Percentiles rank a stretch among this genome's conserved stretches.
Conservation (phyloP, 2,329 filamentous ascomycete genomes). For the Tolypocladium cylindrosporum region DNA sequence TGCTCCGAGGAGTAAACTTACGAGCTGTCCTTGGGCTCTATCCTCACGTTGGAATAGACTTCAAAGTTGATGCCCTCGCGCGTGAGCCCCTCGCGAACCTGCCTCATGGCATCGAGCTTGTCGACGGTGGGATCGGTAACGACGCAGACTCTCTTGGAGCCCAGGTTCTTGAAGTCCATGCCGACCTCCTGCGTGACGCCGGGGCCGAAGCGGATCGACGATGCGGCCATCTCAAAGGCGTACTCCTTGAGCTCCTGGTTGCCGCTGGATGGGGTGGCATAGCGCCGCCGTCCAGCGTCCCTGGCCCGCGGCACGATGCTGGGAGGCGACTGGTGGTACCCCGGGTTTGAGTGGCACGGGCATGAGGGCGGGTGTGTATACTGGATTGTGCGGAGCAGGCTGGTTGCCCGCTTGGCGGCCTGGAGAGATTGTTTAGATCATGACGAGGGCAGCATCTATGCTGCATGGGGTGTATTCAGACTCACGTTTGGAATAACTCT, state of each 20-base stretch:
- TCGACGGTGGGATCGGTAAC: constrained; percentile 81
- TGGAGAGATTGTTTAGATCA: constrained; percentile 13
- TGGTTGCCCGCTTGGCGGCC: constrained; percentile 56
- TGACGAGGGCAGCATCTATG: background rate
- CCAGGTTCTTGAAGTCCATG: constrained; percentile 94
- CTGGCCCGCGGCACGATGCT: constrained; percentile 40
- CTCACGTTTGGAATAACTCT: constrained; percentile 24
- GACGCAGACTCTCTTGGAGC: constrained; percentile 76
- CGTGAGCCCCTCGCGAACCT: constrained; percentile 71
- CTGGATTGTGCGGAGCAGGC: constrained; percentile 78
- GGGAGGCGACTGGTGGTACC: constrained; percentile 57
- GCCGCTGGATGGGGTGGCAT: constrained; percentile 59
- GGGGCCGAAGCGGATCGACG: constrained; percentile 85
- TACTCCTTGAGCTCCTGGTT: constrained; percentile 72
- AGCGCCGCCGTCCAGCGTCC: constrained; percentile 32
- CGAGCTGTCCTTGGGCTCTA: constrained; percentile 94
- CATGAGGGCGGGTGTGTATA: constrained; percentile 80
- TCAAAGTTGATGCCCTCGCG: constrained; percentile 70
- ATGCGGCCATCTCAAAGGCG: constrained; percentile 97
- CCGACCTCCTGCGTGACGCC: constrained; percentile 92
- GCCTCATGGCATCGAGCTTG: constrained; percentile 79
- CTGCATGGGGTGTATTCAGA: constrained; percentile 1
- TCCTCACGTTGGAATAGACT: constrained; percentile 68
- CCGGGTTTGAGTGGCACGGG: constrained; percentile 86
- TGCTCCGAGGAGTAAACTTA: constrained; percentile 28